Conservation (phyloP, 1,284 basidiomycete genomes). For the Leccinum holopus region DNA sequence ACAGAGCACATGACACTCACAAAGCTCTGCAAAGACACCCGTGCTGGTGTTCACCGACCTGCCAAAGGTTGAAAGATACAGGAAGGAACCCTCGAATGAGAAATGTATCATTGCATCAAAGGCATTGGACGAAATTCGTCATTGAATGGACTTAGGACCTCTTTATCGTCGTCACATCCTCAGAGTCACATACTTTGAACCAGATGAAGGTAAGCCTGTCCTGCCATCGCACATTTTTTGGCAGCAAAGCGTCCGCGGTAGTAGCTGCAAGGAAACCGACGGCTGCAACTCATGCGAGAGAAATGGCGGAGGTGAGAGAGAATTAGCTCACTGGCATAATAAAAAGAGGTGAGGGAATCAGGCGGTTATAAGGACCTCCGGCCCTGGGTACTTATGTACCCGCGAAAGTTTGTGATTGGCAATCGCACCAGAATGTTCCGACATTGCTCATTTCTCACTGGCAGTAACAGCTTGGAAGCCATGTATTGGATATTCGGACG, state of each 20-base stretch:
- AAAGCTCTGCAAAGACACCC: conserved; percentile 73
- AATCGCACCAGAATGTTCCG: background rate
- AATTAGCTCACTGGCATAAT: conserved; percentile 37
- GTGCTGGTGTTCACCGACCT: conserved; percentile 66
- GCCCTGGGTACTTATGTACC: too few species aligned
- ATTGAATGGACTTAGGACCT: background rate
- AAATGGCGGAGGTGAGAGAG: conserved; percentile 63
- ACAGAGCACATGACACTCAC: conserved; percentile 42
- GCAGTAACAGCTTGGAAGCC: background rate
- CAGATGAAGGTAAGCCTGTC: conserved; percentile 71
- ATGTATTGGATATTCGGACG: background rate
- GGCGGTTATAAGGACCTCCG: background rate
- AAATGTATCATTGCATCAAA: conserved; percentile 82
- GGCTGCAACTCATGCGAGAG: conserved; percentile 56
- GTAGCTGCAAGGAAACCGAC: conserved; percentile 51
- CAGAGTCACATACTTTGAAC: conserved; percentile 47
- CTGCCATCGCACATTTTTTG: conserved; percentile 59
- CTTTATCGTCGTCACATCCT: background rate
- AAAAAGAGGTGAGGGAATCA: background rate
- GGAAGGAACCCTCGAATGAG: conserved; percentile 73
- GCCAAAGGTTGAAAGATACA: conserved; percentile 73
- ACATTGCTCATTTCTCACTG: too few species aligned
- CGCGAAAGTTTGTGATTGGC: background rate
- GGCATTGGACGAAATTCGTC: conserved; percentile 40
- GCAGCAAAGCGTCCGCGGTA: conserved; percentile 53